Percentiles rank a stretch among this genome's conserved stretches.
Conservation (phyloP, 352 stramenopile species). For the Globisporangium uncinulatum region DNA sequence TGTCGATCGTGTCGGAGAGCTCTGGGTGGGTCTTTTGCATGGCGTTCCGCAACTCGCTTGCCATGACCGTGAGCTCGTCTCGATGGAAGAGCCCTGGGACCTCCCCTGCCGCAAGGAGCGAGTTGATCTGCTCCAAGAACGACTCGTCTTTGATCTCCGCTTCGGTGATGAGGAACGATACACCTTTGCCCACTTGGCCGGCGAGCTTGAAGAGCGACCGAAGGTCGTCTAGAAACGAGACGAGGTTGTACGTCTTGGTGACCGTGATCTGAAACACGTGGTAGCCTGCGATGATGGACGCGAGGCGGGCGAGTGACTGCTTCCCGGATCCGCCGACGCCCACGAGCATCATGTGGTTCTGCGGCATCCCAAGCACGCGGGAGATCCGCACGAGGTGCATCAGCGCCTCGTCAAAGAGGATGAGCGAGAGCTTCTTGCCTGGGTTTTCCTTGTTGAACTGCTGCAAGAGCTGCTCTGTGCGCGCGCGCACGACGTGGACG, state of each 20-base stretch:
- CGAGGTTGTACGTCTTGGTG: slow-evolving; percentile 85
- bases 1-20: slow-evolving; percentile 66
- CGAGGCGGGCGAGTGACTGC: slow-evolving; percentile 75
- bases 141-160: slow-evolving; percentile 88
- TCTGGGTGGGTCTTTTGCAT: slow-evolving; percentile 71
- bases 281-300: slow-evolving; percentile 69
- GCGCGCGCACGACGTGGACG: slow-evolving; percentile 37
- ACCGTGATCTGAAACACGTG: slow-evolving; percentile 84
- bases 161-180: slow-evolving; percentile 86
- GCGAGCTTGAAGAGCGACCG: slow-evolving; percentile 77
- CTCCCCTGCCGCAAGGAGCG: slow-evolving; percentile 81
- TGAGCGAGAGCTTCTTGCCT: slow-evolving; percentile 58
- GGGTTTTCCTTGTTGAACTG: slow-evolving; percentile 85
- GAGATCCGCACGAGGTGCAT: slow-evolving; percentile 82
- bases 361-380: slow-evolving; percentile 67
- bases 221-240: slow-evolving; percentile 85
- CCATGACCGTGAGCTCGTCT: slow-evolving; percentile 85
- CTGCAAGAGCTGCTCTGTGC: slow-evolving; percentile 56
- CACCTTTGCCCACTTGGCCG: slow-evolving; percentile 69
- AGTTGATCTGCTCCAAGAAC: slow-evolving; percentile 89
- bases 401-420: slow-evolving; percentile 90
- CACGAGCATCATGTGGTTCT: slow-evolving; percentile 89
- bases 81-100: slow-evolving; percentile 84
- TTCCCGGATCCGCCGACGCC: slow-evolving; percentile 89
- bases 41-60: slow-evolving; percentile 59